A percentile compares a stretch with the other conserved stretches of the same genome.
Evolutionary conservation across 2,329 filamentous ascomycete species (phyloP).

Genomic region (Aspergillus sp.): DNA sequence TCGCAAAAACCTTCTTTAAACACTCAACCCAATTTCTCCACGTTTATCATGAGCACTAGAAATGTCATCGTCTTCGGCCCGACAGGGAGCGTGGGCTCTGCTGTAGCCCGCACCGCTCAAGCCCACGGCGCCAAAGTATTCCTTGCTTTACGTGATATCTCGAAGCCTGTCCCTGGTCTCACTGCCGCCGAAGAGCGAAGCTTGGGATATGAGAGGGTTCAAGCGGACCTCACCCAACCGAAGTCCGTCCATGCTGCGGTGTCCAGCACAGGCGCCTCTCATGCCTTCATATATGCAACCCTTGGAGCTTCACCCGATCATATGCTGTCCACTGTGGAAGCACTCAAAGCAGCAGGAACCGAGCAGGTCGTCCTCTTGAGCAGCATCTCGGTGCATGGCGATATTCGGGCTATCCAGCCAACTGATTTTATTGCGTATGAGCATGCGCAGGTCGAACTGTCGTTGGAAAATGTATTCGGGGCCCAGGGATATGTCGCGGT

Average conservation of each 20-base stretch:
- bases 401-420: constrained; percentile 26
- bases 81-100: constrained; percentile 48
- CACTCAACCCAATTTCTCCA: neutral
- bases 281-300: constrained; percentile 51
- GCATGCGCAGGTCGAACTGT: constrained; percentile 49
- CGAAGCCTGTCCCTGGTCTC: constrained; percentile 45
- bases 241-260: constrained; percentile 44
- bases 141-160: constrained; percentile 50
- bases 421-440: constrained; percentile 38
- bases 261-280: constrained; percentile 39
- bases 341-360: constrained; percentile 48
- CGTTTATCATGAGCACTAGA: neutral
- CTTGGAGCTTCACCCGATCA: constrained; percentile 32
- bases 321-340: constrained; percentile 43
- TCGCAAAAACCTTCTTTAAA: neutral
- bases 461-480: constrained; percentile 44
- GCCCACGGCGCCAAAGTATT: constrained; percentile 45
- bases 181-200: constrained; percentile 25
- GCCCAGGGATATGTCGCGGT: constrained; percentile 39
- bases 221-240: constrained; percentile 48
- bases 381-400: constrained; percentile 37
- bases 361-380: constrained; percentile 50
- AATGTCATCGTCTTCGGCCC: constrained; percentile 52
- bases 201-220: constrained; percentile 38
- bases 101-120: constrained; percentile 41